These are phyloP conservation scores for Cyphellophora europaea DNA, from an alignment of 2,329 filamentous ascomycete species.

Conservation along the genomic window DNA sequence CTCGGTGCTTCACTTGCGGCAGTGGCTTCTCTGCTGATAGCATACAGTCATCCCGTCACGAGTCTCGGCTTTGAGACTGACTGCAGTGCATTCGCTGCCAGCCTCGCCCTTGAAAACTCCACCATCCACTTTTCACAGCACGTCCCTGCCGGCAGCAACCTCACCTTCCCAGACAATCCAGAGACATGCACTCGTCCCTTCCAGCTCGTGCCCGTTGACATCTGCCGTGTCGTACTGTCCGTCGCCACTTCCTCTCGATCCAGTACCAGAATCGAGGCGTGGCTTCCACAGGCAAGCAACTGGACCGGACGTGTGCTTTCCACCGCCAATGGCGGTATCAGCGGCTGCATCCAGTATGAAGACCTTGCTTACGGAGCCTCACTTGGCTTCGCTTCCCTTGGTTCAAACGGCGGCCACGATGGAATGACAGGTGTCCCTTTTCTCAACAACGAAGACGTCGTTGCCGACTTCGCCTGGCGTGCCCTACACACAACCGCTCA, in stretches of 20 bases:
- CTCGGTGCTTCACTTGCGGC: too few relatives aligned
- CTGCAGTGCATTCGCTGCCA: neutral
- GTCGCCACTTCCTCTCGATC: slow-evolving; percentile 34
- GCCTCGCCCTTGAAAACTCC: slow-evolving; percentile 10
- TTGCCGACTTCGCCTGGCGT: slow-evolving; percentile 40
- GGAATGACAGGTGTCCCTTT: slow-evolving; percentile 38
- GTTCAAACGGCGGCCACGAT: slow-evolving; percentile 43
- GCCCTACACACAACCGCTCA: slow-evolving; percentile 31
- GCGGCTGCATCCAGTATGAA: slow-evolving; percentile 39
- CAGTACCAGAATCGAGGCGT: slow-evolving; percentile 36
- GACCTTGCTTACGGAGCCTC: slow-evolving; percentile 33
- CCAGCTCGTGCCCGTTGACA: slow-evolving; percentile 26
- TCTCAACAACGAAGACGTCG: slow-evolving; percentile 34
- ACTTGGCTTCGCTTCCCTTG: slow-evolving; percentile 36
- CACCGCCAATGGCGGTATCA: slow-evolving; percentile 40
- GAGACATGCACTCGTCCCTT: slow-evolving; percentile 24
- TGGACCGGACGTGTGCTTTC: slow-evolving; percentile 39
- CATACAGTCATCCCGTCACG: neutral
- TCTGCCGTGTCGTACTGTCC: slow-evolving; percentile 34
- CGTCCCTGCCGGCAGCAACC: slow-evolving; percentile 27
- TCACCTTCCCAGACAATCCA: slow-evolving; percentile 28
- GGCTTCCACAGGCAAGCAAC: slow-evolving; percentile 10
- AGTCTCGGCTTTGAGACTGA: neutral
- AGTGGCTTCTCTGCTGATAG: too few relatives aligned
- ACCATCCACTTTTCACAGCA: slow-evolving; percentile 23